phyloP scores from a whole-genome alignment of 345 rosid species.

The Schrenkiella parvula region DNA sequence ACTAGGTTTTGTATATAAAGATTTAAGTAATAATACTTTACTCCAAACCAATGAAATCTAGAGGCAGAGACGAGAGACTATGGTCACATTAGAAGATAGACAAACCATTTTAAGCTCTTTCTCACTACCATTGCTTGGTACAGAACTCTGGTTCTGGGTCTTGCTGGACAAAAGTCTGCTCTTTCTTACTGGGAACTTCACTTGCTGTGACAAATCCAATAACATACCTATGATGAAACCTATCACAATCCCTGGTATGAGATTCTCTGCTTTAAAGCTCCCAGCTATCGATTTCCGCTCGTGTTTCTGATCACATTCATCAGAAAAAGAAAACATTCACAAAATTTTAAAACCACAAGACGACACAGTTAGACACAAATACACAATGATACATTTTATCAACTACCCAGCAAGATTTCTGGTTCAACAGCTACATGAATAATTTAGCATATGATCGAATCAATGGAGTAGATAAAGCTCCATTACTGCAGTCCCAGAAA shows the following conservation, averaged over 20 bases:
- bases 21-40: background rate
- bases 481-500: background rate
- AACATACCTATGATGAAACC: constrained; percentile 85
- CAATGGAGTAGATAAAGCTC: background rate
- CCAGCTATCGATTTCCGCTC: constrained; percentile 51
- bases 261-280: constrained; percentile 73
- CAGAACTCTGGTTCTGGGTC: constrained; percentile 38
- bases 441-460: background rate
- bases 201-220: constrained; percentile 61
- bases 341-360: background rate
- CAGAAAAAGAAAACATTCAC: background rate
- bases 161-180: constrained; percentile 58
- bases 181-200: constrained; percentile 40
- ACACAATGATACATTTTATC: background rate
- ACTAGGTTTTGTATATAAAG: background rate
- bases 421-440: background rate
- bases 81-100: background rate
- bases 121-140: constrained; percentile 41
- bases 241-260: constrained; percentile 71
- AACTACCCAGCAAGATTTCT: background rate
- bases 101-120: constrained; percentile 78
- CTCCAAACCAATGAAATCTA: constrained; percentile 1
- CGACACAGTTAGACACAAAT: background rate
- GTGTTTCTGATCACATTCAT: constrained; percentile 46
- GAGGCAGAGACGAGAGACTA: background rate